Conservation (phyloP, 2,329 filamentous ascomycete species). For the Fusarium virguliforme region DNA sequence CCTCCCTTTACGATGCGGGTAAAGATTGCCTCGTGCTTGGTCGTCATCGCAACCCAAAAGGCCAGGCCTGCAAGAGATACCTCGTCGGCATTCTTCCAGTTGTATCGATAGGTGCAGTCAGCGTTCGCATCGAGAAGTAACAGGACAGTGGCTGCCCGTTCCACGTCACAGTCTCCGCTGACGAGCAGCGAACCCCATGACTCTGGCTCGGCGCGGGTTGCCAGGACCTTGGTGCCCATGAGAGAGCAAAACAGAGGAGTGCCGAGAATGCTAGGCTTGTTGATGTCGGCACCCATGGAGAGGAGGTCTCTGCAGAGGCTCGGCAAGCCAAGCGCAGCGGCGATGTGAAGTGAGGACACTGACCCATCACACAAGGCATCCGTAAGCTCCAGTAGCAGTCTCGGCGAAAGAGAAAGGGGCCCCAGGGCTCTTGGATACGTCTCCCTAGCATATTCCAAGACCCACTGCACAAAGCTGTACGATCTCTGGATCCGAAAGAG, state of each 20-base stretch:
- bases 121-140: conserved; percentile 47
- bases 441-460: conserved; percentile 55
- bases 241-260: conserved; percentile 57
- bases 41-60: conserved; percentile 50
- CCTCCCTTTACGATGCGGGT: conserved; percentile 38
- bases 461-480: conserved; percentile 58
- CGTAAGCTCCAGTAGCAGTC: conserved; percentile 52
- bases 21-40: conserved; percentile 48
- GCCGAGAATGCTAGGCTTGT: conserved; percentile 48
- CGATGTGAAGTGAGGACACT: conserved; percentile 55
- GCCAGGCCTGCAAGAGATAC: conserved; percentile 46
- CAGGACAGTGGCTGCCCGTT: conserved; percentile 43
- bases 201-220: conserved; percentile 35
- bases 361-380: conserved; percentile 51
- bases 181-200: conserved; percentile 46
- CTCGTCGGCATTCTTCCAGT: conserved; percentile 35
- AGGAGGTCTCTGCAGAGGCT: conserved; percentile 52
- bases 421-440: conserved; percentile 51
- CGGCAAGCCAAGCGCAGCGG: conserved; percentile 55
- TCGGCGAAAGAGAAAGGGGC: conserved; percentile 40
- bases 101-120: conserved; percentile 38
- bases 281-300: conserved; percentile 39
- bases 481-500: conserved; percentile 51
- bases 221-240: conserved; percentile 52
- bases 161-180: conserved; percentile 14